Percentiles rank a stretch among this genome's conserved stretches.
Evolutionary conservation across 495 filamentous ascomycete genomes (phyloP).

Genomic region (Aspergillus egyptiacus): DNA sequence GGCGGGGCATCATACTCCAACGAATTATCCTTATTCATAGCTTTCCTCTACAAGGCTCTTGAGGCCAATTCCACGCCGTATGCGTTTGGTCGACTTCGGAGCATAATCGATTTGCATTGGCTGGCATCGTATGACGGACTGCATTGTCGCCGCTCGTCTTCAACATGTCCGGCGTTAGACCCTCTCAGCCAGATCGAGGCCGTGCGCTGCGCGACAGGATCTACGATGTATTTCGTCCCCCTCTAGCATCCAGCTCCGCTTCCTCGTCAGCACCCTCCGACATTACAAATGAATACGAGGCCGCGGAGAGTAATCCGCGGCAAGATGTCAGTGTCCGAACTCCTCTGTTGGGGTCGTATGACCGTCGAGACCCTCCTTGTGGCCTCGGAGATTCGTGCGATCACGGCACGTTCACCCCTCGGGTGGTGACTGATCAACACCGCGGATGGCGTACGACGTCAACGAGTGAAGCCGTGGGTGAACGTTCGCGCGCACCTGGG

Average conservation of each 20-base stretch:
- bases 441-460: conserved; percentile 33
- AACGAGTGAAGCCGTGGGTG: conserved; percentile 10
- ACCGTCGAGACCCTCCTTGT: conserved; percentile 30
- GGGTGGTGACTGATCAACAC: conserved; percentile 44
- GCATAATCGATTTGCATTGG: background rate
- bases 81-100: background rate
- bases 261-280: conserved; percentile 3
- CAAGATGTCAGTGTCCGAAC: conserved; percentile 28
- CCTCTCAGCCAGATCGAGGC: conserved; percentile 20
- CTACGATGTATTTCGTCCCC: conserved; percentile 29
- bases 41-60: background rate
- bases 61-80: background rate
- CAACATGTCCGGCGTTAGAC: conserved; percentile 30
- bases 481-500: background rate
- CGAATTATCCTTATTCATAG: background rate
- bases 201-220: conserved; percentile 36
- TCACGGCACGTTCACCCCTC: conserved; percentile 76
- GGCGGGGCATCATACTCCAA: background rate
- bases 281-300: conserved; percentile 4
- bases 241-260: conserved; percentile 9
- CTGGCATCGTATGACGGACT: background rate
- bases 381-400: conserved; percentile 49
- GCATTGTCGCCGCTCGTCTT: background rate
- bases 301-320: background rate
- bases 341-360: conserved; percentile 36